These are phyloP conservation scores for Solanum boliviense DNA, from an alignment of 257 asterid genomes.

Conservation along the genomic window DNA sequence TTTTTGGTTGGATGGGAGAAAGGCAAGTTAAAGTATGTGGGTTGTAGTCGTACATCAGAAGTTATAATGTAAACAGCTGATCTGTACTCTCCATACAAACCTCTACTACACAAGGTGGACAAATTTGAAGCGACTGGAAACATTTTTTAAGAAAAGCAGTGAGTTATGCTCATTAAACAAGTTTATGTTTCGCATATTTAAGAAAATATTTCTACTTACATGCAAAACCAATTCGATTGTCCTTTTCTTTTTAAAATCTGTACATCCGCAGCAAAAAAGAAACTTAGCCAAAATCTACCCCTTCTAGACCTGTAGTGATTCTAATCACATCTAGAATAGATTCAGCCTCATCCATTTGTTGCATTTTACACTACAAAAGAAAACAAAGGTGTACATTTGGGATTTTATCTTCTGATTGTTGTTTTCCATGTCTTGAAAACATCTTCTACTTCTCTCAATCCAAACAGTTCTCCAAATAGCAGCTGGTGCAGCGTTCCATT, in stretches of 20 bases:
- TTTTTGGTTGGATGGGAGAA: not conserved
- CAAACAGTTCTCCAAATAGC: not conserved
- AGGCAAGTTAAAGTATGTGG: not conserved
- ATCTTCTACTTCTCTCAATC: not conserved
- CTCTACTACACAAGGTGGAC: not conserved
- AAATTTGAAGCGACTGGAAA: not conserved
- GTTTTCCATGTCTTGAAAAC: not conserved
- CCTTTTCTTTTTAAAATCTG: not conserved
- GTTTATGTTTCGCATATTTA: not conserved
- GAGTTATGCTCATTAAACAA: not conserved
- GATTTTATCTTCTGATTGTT: not conserved
- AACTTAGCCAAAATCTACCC: not conserved
- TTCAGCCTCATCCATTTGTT: not conserved
- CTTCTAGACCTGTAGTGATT: not conserved
- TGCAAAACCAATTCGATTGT: not conserved
- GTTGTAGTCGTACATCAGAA: not conserved
- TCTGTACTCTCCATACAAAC: not conserved
- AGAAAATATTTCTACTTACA: not conserved
- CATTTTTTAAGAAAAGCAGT: not conserved
- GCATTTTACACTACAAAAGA: not conserved
- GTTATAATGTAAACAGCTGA: not conserved
- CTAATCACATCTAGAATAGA: not conserved
- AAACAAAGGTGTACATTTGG: not conserved
- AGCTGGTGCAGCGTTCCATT: not conserved
- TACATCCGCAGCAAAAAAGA: not conserved